These are phyloP conservation scores for Starmerella khaoyaiensis DNA, from an alignment of 805 yeast genomes.

Conservation along the genomic window DNA sequence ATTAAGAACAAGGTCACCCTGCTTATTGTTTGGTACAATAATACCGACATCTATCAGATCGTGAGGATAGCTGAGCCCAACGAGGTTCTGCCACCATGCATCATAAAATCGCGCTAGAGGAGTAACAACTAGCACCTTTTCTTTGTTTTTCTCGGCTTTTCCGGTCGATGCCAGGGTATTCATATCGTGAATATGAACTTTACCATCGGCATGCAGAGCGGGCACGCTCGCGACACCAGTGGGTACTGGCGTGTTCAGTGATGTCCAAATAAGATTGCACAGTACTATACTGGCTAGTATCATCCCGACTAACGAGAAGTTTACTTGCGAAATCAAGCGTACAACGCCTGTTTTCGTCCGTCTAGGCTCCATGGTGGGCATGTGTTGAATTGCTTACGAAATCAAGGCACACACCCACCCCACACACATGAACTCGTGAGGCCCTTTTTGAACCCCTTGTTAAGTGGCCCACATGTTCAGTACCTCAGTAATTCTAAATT, in stretches of 20 bases:
- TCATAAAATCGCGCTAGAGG: slow-evolving; percentile 82
- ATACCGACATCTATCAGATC: slow-evolving; percentile 78
- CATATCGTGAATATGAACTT: slow-evolving; percentile 35
- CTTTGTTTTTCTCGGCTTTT: slow-evolving; percentile 60
- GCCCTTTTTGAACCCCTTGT: too few relatives aligned
- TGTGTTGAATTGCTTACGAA: too few relatives aligned
- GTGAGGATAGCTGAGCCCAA: slow-evolving; percentile 68
- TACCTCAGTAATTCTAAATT: too few relatives aligned
- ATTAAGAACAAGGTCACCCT: slow-evolving; percentile 70
- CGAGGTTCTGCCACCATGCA: slow-evolving; percentile 77
- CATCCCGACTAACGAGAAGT: slow-evolving; percentile 22
- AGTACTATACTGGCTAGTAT: slow-evolving; percentile 9
- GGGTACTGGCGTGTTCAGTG: slow-evolving; percentile 15
- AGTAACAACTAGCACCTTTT: slow-evolving; percentile 72
- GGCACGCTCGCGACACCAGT: slow-evolving; percentile 22
- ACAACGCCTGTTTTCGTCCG: slow-evolving; percentile 7
- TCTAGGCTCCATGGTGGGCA: slow-evolving; percentile 15
- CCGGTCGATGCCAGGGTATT: slow-evolving; percentile 63
- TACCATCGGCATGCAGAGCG: slow-evolving; percentile 20
- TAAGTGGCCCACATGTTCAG: too few relatives aligned
- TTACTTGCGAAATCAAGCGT: slow-evolving; percentile 20
- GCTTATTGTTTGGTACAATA: slow-evolving; percentile 68
- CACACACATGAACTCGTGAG: too few relatives aligned
- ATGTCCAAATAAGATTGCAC: slow-evolving; percentile 12
- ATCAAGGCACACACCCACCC: too few relatives aligned